These are phyloP conservation scores for Neonectria hederae DNA, from an alignment of 2,329 filamentous ascomycete genomes.

Conservation along the genomic window DNA sequence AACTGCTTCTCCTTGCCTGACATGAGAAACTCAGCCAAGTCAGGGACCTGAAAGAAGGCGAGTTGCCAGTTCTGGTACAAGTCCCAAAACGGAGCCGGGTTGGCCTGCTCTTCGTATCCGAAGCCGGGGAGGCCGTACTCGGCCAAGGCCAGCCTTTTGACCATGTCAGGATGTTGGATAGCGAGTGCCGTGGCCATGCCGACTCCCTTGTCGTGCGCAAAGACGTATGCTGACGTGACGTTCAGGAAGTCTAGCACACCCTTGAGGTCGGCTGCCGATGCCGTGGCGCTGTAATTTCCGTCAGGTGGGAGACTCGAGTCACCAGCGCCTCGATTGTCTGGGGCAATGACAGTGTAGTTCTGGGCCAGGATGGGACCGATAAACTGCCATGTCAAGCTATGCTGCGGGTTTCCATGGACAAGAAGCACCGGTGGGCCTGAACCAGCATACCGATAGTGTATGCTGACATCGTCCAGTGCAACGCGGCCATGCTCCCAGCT, in stretches of 20 bases:
- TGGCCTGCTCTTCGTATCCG: constrained; percentile 48
- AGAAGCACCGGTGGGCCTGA: constrained; percentile 52
- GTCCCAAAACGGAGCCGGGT: constrained; percentile 48
- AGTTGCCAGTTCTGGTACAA: constrained; percentile 54
- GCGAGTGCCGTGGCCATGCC: constrained; percentile 54
- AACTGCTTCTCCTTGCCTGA: constrained; percentile 53
- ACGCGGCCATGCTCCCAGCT: constrained; percentile 50
- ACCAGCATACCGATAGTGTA: constrained; percentile 54
- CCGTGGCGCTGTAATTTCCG: constrained; percentile 52
- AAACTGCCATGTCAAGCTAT: constrained; percentile 51
- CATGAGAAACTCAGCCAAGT: constrained; percentile 58
- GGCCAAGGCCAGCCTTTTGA: constrained; percentile 48
- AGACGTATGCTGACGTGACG: constrained; percentile 52
- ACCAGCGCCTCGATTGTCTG: constrained; percentile 53
- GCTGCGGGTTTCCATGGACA: constrained; percentile 54
- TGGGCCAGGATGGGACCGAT: constrained; percentile 53
- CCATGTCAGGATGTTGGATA: constrained; percentile 46
- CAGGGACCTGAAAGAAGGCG: constrained; percentile 57
- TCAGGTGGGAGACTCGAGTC: constrained; percentile 51
- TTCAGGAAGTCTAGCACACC: constrained; percentile 55
- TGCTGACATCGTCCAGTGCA: constrained; percentile 50
- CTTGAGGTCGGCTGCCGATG: constrained; percentile 51
- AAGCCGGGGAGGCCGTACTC: constrained; percentile 56
- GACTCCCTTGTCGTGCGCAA: constrained; percentile 57
- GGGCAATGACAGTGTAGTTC: constrained; percentile 55